phyloP scores from a whole-genome alignment of 148 eudicot species.

The Diospyros kaki region DNA sequence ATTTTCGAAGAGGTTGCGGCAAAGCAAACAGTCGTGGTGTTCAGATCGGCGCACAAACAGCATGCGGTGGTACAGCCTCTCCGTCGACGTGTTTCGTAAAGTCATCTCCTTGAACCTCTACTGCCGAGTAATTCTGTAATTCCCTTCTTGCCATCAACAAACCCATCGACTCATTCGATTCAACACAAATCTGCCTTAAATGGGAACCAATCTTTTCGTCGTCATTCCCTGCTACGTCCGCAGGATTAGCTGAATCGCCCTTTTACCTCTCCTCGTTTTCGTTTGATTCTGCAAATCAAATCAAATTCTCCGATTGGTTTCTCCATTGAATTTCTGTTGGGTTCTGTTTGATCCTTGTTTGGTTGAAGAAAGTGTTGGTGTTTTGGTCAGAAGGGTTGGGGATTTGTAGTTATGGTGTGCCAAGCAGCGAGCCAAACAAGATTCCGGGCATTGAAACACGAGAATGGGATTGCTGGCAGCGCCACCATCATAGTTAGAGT shows the following conservation, averaged over 20 bases:
- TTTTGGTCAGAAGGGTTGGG: constrained; percentile 17
- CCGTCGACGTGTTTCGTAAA: constrained; percentile 74
- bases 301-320: background rate
- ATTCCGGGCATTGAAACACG: constrained; percentile 91
- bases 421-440: constrained; percentile 95
- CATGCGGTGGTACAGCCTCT: constrained; percentile 83
- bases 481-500: constrained; percentile 88
- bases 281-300: background rate
- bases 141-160: background rate
- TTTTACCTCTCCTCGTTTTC: background rate
- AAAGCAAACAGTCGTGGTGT: constrained; percentile 24
- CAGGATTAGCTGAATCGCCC: constrained; percentile 66
- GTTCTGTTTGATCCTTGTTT: constrained; percentile 10
- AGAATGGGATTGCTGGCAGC: constrained; percentile 80
- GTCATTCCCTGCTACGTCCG: constrained; percentile 72
- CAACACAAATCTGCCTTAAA: constrained; percentile 16
- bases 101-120: constrained; percentile 65
- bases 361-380: constrained; percentile 13
- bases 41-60: constrained; percentile 27
- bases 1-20: constrained; percentile 7
- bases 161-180: background rate
- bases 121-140: constrained; percentile 86
- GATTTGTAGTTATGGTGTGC: constrained; percentile 93
- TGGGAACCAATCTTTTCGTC: constrained; percentile 79
- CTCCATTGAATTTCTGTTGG: constrained; percentile 1